Conservation (phyloP, 306 rosid genomes). For the Rosa lucieae region DNA sequence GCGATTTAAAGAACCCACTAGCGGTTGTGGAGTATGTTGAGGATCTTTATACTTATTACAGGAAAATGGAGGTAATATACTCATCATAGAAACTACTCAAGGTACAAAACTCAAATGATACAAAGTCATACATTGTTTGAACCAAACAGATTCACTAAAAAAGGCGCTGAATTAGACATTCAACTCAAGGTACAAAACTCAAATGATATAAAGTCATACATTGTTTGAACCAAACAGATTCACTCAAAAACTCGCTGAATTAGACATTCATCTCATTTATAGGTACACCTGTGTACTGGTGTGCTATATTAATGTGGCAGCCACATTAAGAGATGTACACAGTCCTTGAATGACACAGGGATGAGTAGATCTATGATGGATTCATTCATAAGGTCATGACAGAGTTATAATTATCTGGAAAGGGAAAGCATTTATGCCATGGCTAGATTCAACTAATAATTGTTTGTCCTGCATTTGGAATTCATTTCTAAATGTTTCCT, state of each 20-base stretch:
- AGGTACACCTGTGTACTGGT: too few species aligned
- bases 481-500: background rate
- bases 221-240: background rate
- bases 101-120: background rate
- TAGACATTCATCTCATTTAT: too few species aligned
- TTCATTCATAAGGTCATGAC: background rate
- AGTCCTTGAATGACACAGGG: too few species aligned
- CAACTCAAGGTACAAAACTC: background rate
- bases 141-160: background rate
- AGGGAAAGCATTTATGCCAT: conserved; percentile 5
- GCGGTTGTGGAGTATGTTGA: conserved; percentile 81
- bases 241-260: background rate
- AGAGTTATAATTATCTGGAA: background rate
- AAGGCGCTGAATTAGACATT: background rate
- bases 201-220: background rate
- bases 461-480: background rate
- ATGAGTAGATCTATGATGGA: background rate
- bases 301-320: too few species aligned
- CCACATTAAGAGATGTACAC: too few species aligned
- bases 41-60: conserved; percentile 67
- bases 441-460: background rate
- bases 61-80: conserved; percentile 66
- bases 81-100: background rate
- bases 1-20: conserved; percentile 65
- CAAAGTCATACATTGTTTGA: background rate